These are phyloP conservation scores for Aspergillus sp. DNA, from an alignment of 2,329 filamentous ascomycete species.

Conservation along the genomic window DNA sequence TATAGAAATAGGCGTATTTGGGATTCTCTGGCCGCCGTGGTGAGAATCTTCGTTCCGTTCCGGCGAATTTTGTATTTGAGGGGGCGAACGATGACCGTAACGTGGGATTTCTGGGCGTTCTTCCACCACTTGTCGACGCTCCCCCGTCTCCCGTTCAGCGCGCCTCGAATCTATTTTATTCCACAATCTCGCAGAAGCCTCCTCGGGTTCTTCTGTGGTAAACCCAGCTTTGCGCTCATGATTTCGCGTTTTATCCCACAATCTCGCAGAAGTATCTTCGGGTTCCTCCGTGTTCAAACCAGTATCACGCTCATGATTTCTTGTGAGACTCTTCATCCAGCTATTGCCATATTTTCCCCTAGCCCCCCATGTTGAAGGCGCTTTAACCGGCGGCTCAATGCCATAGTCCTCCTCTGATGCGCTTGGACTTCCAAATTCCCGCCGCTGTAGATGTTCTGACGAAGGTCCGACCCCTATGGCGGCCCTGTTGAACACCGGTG, in stretches of 20 bases:
- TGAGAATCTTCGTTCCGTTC: constrained; percentile 16
- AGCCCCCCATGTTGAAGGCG: constrained; percentile 39
- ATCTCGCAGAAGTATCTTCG: constrained; percentile 8
- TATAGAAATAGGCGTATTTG: constrained; percentile 40
- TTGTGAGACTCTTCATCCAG: constrained; percentile 36
- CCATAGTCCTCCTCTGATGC: constrained; percentile 22
- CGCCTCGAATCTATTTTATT: constrained; percentile 27
- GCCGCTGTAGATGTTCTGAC: constrained; percentile 39
- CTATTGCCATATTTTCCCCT: constrained; percentile 31
- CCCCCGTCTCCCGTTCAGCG: constrained; percentile 24
- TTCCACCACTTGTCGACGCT: constrained; percentile 20
- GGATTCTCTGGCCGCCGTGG: constrained; percentile 30
- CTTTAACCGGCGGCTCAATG: constrained; percentile 33
- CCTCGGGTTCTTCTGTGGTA: constrained; percentile 17
- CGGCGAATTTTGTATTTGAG: constrained; percentile 13
- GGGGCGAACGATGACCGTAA: constrained; percentile 12
- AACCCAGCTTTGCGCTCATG: constrained; percentile 13
- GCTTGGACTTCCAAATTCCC: constrained; percentile 27
- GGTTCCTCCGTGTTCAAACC: constrained; percentile 19
- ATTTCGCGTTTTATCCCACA: background rate
- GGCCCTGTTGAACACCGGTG: constrained; percentile 40
- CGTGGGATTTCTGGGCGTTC: constrained; percentile 22
- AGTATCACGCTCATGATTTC: constrained; percentile 20
- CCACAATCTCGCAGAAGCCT: constrained; percentile 19
- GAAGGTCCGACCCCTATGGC: constrained; percentile 30